phyloP scores from a whole-genome alignment of 2,329 filamentous ascomycete genomes.

The Colletotrichum noveboracense region DNA sequence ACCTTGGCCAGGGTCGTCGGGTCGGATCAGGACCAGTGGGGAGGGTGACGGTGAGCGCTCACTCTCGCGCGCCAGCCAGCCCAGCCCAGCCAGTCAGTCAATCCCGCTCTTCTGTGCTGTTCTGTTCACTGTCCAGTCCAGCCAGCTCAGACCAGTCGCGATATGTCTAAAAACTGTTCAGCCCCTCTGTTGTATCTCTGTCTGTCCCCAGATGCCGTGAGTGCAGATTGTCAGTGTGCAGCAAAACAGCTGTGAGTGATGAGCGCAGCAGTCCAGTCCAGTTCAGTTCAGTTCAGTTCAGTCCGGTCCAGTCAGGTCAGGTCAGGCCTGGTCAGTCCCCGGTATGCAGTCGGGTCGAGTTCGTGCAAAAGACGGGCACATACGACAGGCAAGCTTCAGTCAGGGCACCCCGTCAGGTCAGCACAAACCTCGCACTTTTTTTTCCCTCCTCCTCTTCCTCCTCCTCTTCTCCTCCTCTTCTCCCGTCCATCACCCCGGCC shows the following conservation, averaged over 20 bases:
- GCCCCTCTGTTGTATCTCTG: not conserved
- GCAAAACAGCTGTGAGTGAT: not conserved
- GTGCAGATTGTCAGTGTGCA: not conserved
- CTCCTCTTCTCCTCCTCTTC: not conserved
- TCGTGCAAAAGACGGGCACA: not conserved
- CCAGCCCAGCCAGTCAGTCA: not conserved
- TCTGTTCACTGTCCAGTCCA: not conserved
- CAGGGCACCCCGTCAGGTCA: not conserved
- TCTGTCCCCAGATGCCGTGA: not conserved
- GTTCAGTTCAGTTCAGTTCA: not conserved
- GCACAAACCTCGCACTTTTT: not conserved
- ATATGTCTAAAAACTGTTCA: not conserved
- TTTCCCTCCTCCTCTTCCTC: not conserved
- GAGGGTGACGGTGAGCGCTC: not conserved
- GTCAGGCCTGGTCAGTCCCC: not conserved
- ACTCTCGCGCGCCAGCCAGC: not conserved
- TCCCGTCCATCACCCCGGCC: not conserved
- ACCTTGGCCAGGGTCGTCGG: slow-evolving; percentile 8
- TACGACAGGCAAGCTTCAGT: not conserved
- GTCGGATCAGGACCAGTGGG: not conserved
- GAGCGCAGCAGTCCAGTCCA: not conserved
- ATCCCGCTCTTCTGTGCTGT: not conserved
- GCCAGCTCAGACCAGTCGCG: not conserved
- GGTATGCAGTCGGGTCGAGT: not conserved
- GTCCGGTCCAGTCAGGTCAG: not conserved